Conservation (phyloP, 2,329 filamentous ascomycete species). For the Alternaria solani region DNA sequence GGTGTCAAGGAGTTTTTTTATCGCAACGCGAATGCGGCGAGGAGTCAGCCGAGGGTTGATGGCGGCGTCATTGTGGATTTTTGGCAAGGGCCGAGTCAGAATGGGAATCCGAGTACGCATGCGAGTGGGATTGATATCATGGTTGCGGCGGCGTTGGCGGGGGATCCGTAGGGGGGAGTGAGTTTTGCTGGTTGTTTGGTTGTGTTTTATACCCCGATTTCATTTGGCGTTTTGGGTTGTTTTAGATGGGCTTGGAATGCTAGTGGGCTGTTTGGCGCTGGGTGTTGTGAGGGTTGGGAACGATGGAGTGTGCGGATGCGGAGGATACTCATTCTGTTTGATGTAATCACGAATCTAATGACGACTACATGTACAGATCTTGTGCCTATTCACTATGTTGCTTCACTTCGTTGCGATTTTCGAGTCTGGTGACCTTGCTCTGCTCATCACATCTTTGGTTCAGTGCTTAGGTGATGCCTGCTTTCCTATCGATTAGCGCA, state of each 20-base stretch:
- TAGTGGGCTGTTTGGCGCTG: constrained; percentile 6
- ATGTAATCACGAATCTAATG: constrained; percentile 10
- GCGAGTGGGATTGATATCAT: constrained; percentile 71
- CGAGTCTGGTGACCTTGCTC: neutral
- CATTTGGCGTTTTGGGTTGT: neutral
- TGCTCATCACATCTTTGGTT: too few relatives aligned
- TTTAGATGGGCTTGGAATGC: neutral
- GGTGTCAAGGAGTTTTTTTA: constrained; percentile 40
- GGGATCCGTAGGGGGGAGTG: constrained; percentile 2
- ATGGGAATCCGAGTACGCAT: constrained; percentile 65
- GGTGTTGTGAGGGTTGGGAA: neutral
- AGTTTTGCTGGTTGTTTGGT: neutral
- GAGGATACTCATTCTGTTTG: constrained; percentile 2
- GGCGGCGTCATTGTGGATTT: constrained; percentile 62
- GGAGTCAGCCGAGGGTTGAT: constrained; percentile 38
- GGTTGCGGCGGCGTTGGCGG: constrained; percentile 57
- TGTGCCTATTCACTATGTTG: neutral
- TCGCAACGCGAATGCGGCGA: constrained; percentile 45
- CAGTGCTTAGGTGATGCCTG: too few relatives aligned
- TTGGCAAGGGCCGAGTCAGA: constrained; percentile 66
- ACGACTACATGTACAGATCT: neutral
- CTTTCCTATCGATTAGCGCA: too few relatives aligned
- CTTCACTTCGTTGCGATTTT: neutral
- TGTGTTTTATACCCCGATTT: constrained; percentile 15
- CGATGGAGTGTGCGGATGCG: neutral